Conservation (phyloP, 139 green algal species). For the Diplosphaera chodatii region DNA sequence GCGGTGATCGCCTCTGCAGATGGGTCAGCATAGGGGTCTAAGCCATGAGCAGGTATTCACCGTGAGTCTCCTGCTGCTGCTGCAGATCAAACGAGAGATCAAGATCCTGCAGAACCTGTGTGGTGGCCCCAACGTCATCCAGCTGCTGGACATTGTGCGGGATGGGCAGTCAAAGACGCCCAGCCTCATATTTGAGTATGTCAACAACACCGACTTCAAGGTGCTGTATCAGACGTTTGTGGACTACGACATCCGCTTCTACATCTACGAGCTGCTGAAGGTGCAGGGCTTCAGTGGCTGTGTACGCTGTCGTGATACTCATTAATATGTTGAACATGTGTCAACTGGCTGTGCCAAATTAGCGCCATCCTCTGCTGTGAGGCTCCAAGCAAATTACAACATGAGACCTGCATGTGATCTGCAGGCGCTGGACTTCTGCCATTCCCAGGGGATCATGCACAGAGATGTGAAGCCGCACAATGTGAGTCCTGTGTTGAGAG, state of each 20-base stretch:
- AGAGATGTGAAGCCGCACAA: slow-evolving; percentile 82
- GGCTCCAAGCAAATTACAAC: no score
- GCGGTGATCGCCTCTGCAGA: no score
- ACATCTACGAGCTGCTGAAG: slow-evolving; percentile 96
- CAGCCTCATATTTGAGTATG: slow-evolving; percentile 94
- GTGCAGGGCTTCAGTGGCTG: no score
- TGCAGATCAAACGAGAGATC: slow-evolving; percentile 93
- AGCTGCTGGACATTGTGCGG: slow-evolving; percentile 91
- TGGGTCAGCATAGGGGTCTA: no score
- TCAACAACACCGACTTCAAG: slow-evolving; percentile 92
- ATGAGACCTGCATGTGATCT: no score
- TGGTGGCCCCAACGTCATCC: slow-evolving; percentile 95
- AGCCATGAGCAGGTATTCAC: no score
- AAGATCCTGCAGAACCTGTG: slow-evolving; percentile 96
- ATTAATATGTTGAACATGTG: no score
- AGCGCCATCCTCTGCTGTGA: no score
- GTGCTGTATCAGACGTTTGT: slow-evolving; percentile 93
- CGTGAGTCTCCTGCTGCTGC: no score
- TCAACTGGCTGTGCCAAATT: no score
- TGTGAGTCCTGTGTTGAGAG: no score
- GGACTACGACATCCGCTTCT: slow-evolving; percentile 97
- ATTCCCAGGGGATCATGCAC: slow-evolving; percentile 91
- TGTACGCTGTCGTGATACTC: no score
- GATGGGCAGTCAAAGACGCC: slow-evolving; percentile 92
- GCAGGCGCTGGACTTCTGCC: slow-evolving; percentile 90